Conservation (phyloP, 2,329 filamentous ascomycete species). For the Mycosphaerelloides madeirae region DNA sequence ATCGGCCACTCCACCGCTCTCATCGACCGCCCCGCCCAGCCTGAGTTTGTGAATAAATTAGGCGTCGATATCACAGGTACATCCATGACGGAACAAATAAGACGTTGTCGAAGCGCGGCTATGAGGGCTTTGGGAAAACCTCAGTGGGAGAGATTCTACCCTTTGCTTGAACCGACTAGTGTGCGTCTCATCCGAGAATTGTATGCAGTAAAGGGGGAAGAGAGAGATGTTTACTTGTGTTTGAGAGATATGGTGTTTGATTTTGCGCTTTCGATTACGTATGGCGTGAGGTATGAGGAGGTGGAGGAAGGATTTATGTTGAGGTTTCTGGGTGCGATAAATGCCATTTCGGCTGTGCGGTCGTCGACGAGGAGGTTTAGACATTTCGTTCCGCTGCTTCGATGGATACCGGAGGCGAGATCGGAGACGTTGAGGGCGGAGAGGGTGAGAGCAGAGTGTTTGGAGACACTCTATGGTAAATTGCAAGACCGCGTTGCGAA, state of each 20-base stretch:
- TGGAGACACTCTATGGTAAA: not conserved
- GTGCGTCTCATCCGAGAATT: slow-evolving; percentile 2
- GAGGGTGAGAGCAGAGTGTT: slow-evolving; percentile 1
- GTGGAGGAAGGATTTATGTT: slow-evolving; percentile 6
- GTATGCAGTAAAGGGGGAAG: slow-evolving; percentile 2
- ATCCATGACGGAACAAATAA: slow-evolving; percentile 4
- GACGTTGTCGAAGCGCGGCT: slow-evolving; percentile 4
- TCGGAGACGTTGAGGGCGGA: slow-evolving; percentile 5
- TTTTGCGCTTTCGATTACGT: slow-evolving; percentile 4
- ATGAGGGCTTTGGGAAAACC: slow-evolving; percentile 7
- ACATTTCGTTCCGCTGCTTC: slow-evolving; percentile 5
- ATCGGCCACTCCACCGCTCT: slow-evolving; percentile 3
- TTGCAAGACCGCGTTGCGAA: slow-evolving; percentile 1
- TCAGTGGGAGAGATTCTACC: slow-evolving; percentile 8
- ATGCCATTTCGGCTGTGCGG: slow-evolving; percentile 6
- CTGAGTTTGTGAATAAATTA: slow-evolving; percentile 8
- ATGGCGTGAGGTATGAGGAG: slow-evolving; percentile 4
- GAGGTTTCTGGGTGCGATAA: slow-evolving; percentile 5
- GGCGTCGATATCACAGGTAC: slow-evolving; percentile 9
- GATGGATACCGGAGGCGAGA: slow-evolving; percentile 1
- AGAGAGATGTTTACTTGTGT: slow-evolving; percentile 5
- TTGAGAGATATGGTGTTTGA: slow-evolving; percentile 8
- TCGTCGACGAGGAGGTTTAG: slow-evolving; percentile 4
- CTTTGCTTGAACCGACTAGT: slow-evolving; percentile 4
- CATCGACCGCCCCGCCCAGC: slow-evolving; percentile 7